phyloP scores from a whole-genome alignment of 768 basidiomycete genomes.

The Imleria badia region DNA sequence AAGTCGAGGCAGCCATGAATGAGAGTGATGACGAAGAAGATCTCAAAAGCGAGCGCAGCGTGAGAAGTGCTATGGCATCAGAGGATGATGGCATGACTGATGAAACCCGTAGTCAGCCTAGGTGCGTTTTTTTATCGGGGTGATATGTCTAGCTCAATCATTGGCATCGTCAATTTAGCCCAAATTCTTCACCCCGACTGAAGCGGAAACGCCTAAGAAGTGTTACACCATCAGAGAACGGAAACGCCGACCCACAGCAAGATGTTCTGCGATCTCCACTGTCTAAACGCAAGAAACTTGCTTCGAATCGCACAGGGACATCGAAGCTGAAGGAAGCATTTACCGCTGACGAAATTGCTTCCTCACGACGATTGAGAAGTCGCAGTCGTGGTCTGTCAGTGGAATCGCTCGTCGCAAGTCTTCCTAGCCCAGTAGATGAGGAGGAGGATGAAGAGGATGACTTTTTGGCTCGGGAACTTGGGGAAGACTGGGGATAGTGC shows the following conservation, averaged over 20 bases:
- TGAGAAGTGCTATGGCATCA: constrained; percentile 42
- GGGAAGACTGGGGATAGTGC: constrained; percentile 72
- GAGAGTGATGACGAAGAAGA: constrained; percentile 64
- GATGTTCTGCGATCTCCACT: constrained; percentile 64
- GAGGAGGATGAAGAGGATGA: constrained; percentile 56
- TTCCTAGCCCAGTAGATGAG: constrained; percentile 39
- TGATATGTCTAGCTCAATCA: constrained; percentile 20
- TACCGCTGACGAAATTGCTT: constrained; percentile 49
- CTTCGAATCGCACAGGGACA: constrained; percentile 58
- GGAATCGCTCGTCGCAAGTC: constrained; percentile 9
- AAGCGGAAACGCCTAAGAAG: constrained; percentile 74
- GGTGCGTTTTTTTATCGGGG: constrained; percentile 31
- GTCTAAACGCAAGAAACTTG: constrained; percentile 78
- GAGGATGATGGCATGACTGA: constrained; percentile 53
- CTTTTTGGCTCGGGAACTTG: constrained; percentile 77
- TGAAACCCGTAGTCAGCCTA: constrained; percentile 47
- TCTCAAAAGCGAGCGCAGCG: constrained; percentile 38
- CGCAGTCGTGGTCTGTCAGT: constrained; percentile 21
- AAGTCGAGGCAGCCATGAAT: constrained; percentile 84
- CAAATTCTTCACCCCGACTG: constrained; percentile 39
- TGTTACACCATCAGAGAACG: constrained; percentile 65
- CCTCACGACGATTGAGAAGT: constrained; percentile 17
- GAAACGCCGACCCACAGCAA: constrained; percentile 36
- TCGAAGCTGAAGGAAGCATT: constrained; percentile 71
- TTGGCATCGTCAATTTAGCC: constrained; percentile 30